These are phyloP conservation scores for Aphanoascus verrucosus DNA, from an alignment of 2,329 filamentous ascomycete genomes.

Conservation along the genomic window DNA sequence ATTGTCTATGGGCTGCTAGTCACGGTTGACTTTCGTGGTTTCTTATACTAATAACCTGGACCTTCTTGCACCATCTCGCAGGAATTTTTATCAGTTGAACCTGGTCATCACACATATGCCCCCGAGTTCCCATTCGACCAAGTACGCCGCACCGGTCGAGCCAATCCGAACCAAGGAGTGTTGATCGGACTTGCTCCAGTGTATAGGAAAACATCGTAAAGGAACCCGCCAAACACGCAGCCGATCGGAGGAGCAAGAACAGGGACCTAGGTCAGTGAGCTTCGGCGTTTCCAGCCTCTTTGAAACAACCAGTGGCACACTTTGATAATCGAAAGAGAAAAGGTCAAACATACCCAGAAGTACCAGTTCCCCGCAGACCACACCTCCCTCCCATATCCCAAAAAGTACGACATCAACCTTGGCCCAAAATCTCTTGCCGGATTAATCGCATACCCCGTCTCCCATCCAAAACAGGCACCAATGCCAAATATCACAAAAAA, in stretches of 20 bases:
- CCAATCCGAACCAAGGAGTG: slow-evolving; percentile 54
- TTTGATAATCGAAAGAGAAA: background rate
- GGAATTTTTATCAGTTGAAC: too few species aligned
- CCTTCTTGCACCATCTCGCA: too few species aligned
- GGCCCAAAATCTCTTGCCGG: slow-evolving; percentile 62
- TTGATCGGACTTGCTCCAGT: slow-evolving; percentile 62
- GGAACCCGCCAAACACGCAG: slow-evolving; percentile 51
- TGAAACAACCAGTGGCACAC: background rate
- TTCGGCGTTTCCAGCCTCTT: background rate
- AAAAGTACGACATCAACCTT: slow-evolving; percentile 52
- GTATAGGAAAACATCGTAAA: slow-evolving; percentile 60
- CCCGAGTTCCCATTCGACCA: slow-evolving; percentile 17
- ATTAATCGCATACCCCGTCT: slow-evolving; percentile 68
- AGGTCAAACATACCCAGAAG: slow-evolving; percentile 49
- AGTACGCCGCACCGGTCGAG: slow-evolving; percentile 35
- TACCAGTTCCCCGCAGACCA: slow-evolving; percentile 60
- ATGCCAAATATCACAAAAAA: slow-evolving; percentile 67
- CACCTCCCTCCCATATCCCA: slow-evolving; percentile 58
- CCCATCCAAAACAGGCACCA: slow-evolving; percentile 62
- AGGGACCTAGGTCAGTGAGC: slow-evolving; percentile 44
- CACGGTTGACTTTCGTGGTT: too few species aligned
- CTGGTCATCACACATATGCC: background rate
- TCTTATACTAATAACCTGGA: too few species aligned
- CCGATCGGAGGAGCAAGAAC: slow-evolving; percentile 62
- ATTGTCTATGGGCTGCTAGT: too few species aligned